Base-by-base conservation (phyloP, 108 stramenopile species). In the Aureococcus anophagefferens region DNA sequence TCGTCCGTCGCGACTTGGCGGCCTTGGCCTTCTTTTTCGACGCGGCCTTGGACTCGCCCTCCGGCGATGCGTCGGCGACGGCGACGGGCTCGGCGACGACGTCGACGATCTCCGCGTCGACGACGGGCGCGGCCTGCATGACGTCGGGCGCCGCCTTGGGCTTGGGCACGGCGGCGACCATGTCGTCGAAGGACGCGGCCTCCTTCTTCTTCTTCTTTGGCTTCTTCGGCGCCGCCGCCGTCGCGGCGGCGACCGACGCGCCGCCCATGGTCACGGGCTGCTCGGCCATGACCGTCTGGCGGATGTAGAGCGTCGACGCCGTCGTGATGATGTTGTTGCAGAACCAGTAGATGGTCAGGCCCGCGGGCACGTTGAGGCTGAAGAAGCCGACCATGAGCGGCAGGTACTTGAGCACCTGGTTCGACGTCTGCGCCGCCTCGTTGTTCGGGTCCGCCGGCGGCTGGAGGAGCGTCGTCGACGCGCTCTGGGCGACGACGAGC, bases 331-430 rank as follows among this genome's bases (percentile, higher is more conserved):
- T 79, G 74, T 94, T 96, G 87, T 97, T 97, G 15, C 89, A 88
- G 36, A 97, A 88, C 96, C 96, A 97, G 77, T 97, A 97, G 65
- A 97, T 70, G 30, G 90, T 87, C 65, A 97, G 81, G 0, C 94
- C 96, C 29, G 96, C 84, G 35, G 96, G 96, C 11, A 97, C 94
- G 75, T 91, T 95, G 44, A 97, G 77, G 21, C 90, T 87, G 76
- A 95, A 94, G 87, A 88, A 94, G n/a, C 94, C 93, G 75, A 97
- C 89, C 88, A 94, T 87, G 68, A 97, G 81, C 16, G 96, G 94
- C 51, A 95, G 78, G 25, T 92, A 76, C 78, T 96, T 95, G n/a
- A 95, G 82, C 36, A 95, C 77, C 59, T 83, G 80, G 63, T 89
- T 86, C 9, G 5, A 11, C 40, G 80, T 74, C 69, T 91, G 85